Conservation (phyloP, 2,329 filamentous ascomycete genomes). For the Apiospora arundinis region DNA sequence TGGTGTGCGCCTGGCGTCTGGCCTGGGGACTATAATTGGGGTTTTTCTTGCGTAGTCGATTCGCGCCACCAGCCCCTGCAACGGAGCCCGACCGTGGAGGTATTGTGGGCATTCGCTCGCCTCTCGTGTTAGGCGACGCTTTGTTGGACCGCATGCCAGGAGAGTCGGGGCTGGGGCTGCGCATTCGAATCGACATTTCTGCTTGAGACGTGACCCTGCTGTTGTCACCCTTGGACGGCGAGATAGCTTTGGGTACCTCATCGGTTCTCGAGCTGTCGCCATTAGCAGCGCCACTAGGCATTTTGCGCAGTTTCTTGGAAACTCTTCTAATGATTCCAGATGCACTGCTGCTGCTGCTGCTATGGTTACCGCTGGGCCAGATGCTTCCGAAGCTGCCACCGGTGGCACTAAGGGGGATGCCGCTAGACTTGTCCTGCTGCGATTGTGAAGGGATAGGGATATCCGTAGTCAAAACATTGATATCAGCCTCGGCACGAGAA, state of each 20-base stretch:
- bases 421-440: slow-evolving; percentile 26
- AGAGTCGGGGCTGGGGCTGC: slow-evolving; percentile 19
- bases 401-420: slow-evolving; percentile 24
- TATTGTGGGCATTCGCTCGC: not conserved
- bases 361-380: slow-evolving; percentile 34
- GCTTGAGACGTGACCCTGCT: not conserved
- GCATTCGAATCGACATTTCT: slow-evolving; percentile 21
- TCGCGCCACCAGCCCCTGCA: not conserved
- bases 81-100: not conserved
- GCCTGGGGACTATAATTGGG: slow-evolving; percentile 13
- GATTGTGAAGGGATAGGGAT: not conserved
- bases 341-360: slow-evolving; percentile 11
- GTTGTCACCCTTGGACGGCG: not conserved
- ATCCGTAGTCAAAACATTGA: slow-evolving; percentile 34
- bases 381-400: slow-evolving; percentile 23
- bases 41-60: slow-evolving; percentile 22
- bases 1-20: not conserved
- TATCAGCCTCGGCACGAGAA: slow-evolving; percentile 45
- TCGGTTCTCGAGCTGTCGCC: slow-evolving; percentile 30
- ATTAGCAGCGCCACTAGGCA: slow-evolving; percentile 37
- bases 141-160: not conserved
- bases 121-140: not conserved
- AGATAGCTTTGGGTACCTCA: slow-evolving; percentile 29
- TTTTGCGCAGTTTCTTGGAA: slow-evolving; percentile 61
- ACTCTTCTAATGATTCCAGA: slow-evolving; percentile 39